Conservation (phyloP, 495 filamentous ascomycete species). For the Lichenothelia convexa region DNA sequence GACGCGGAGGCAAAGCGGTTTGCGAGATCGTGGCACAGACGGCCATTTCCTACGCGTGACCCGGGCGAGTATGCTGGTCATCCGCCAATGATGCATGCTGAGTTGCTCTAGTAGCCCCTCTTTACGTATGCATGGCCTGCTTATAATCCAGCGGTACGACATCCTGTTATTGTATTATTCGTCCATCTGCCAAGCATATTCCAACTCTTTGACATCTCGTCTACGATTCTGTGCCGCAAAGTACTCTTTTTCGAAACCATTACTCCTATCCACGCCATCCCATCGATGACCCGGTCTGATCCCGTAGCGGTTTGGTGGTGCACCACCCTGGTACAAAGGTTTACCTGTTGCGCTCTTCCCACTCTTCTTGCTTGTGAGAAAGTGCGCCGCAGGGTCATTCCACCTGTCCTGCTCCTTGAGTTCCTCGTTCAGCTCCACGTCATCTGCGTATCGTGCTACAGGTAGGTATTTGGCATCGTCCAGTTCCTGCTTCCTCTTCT, state of each 20-base stretch:
- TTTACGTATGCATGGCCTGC: no score
- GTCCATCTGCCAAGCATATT: slow-evolving; percentile 95
- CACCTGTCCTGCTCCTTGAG: slow-evolving; percentile 56
- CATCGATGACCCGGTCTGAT: slow-evolving; percentile 83
- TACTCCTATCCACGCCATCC: slow-evolving; percentile 93
- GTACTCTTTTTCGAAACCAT: slow-evolving; percentile 88
- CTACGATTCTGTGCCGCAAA: slow-evolving; percentile 70
- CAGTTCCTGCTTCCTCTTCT: slow-evolving; percentile 40
- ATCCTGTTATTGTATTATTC: slow-evolving; percentile 27
- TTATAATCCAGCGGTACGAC: no score
- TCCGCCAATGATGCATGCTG: not conserved
- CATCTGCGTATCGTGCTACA: slow-evolving; percentile 62
- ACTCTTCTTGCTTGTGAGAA: slow-evolving; percentile 39
- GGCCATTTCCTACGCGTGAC: slow-evolving; percentile 2
- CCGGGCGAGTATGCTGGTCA: not conserved
- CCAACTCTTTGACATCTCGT: slow-evolving; percentile 53
- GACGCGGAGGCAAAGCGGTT: slow-evolving; percentile 16
- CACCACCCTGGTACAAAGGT: slow-evolving; percentile 62
- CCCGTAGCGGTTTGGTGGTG: slow-evolving; percentile 81
- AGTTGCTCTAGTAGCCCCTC: not conserved
- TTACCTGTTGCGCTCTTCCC: slow-evolving; percentile 37
- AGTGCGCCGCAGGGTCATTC: slow-evolving; percentile 84
- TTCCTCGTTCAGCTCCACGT: slow-evolving; percentile 68
- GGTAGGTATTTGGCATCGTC: slow-evolving; percentile 65
- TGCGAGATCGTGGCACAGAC: slow-evolving; percentile 15